Percentiles rank a stretch among this genome's conserved stretches.
phyloP scores from a whole-genome alignment of 108 stramenopile species.

The Cyclotella sp. region DNA sequence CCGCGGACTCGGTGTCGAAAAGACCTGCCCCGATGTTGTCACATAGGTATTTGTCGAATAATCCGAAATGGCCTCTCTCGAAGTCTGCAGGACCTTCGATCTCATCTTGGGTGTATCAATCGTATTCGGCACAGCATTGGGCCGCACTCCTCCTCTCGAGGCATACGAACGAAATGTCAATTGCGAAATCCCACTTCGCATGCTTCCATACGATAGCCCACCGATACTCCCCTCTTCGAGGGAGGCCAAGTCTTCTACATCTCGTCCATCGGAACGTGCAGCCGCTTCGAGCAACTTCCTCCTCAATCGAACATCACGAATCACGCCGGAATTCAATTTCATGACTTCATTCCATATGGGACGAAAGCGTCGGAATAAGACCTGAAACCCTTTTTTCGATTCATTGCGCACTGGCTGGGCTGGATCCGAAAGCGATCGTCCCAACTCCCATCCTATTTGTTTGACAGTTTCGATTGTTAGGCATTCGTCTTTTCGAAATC shows the following conservation, averaged over 20 bases:
- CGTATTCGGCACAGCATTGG: constrained; percentile 20
- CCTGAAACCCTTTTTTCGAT: constrained; percentile 64
- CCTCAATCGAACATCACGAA: constrained; percentile 58
- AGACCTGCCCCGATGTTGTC: constrained; percentile 38
- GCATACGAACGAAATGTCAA: constrained; percentile 38
- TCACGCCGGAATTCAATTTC: constrained; percentile 36
- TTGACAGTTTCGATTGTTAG: constrained; percentile 30
- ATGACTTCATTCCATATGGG: constrained; percentile 66
- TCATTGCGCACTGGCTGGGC: constrained; percentile 68
- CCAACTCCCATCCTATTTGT: constrained; percentile 65
- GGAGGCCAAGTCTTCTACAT: constrained; percentile 44
- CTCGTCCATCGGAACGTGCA: constrained; percentile 42
- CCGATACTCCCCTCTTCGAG: constrained; percentile 55
- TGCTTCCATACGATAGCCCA: constrained; percentile 33
- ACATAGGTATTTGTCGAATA: constrained; percentile 47
- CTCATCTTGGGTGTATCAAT: constrained; percentile 44
- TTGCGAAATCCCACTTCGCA: constrained; percentile 35
- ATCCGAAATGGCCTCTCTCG: constrained; percentile 21
- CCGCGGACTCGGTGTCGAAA: constrained; percentile 42
- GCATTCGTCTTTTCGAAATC: constrained; percentile 33
- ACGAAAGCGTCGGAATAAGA: constrained; percentile 54
- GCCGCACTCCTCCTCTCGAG: constrained; percentile 27
- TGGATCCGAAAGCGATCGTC: constrained; percentile 70
- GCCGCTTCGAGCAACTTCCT: constrained; percentile 59
- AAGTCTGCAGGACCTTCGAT: constrained; percentile 10